phyloP scores from a whole-genome alignment of 169 alveolate genomes.

The Haemoproteus tartakovskyi region DNA sequence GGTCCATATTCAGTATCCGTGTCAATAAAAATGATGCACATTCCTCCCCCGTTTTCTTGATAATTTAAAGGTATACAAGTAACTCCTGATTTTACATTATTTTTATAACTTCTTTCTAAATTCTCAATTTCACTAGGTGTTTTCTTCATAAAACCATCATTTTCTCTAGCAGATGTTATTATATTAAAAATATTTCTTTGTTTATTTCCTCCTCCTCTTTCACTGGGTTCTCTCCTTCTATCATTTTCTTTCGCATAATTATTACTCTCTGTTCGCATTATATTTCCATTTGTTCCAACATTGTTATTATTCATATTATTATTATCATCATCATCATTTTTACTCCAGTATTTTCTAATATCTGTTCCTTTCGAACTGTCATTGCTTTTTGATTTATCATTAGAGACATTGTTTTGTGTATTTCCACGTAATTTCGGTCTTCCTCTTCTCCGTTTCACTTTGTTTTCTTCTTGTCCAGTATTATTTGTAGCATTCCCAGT shows the following conservation, averaged over 20 bases:
- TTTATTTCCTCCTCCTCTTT: slow-evolving; percentile 9
- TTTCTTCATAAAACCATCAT: slow-evolving; percentile 37
- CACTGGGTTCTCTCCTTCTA: slow-evolving; percentile 14
- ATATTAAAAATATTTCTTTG: slow-evolving; percentile 40
- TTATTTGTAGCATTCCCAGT: not conserved
- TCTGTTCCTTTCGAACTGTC: not conserved
- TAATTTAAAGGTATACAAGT: slow-evolving; percentile 67
- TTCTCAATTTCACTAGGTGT: slow-evolving; percentile 58
- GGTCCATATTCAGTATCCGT: slow-evolving; percentile 62
- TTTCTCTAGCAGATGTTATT: slow-evolving; percentile 34
- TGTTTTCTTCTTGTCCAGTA: slow-evolving; percentile 22
- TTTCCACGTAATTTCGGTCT: slow-evolving; percentile 42
- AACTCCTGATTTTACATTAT: slow-evolving; percentile 62
- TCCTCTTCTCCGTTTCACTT: slow-evolving; percentile 59
- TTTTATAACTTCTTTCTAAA: slow-evolving; percentile 53
- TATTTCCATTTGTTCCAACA: slow-evolving; percentile 35
- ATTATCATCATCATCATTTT: not conserved
- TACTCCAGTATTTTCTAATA: not conserved
- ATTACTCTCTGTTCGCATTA: slow-evolving; percentile 53
- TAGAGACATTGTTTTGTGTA: too few relatives aligned
- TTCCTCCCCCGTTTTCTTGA: slow-evolving; percentile 66
- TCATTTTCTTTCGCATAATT: slow-evolving; percentile 48
- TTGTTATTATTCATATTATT: slow-evolving; percentile 14
- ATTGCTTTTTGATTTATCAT: too few relatives aligned
- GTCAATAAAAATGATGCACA: slow-evolving; percentile 61